Percentiles rank a stretch among this genome's conserved stretches.
Conservation (phyloP, 2,329 filamentous ascomycete genomes). For the Ascochyta koolunga region DNA sequence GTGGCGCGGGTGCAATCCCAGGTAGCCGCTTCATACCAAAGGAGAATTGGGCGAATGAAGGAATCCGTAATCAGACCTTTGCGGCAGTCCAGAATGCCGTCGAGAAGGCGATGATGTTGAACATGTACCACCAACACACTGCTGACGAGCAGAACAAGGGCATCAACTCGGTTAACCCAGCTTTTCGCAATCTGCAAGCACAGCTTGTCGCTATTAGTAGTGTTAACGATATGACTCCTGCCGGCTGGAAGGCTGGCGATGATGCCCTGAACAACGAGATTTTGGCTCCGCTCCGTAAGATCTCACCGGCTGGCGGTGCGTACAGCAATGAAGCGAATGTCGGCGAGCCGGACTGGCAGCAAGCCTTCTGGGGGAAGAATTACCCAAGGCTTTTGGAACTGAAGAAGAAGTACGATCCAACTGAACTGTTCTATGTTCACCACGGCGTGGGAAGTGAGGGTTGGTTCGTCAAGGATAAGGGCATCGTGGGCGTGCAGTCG, state of each 20-base stretch:
- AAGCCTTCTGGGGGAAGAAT: slow-evolving; percentile 49
- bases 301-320: slow-evolving; percentile 36
- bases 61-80: slow-evolving; percentile 35
- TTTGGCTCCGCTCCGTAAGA: slow-evolving; percentile 31
- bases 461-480: slow-evolving; percentile 37
- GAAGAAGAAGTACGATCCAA: slow-evolving; percentile 41
- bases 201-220: slow-evolving; percentile 32
- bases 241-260: slow-evolving; percentile 28
- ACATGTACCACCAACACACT: slow-evolving; percentile 36
- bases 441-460: slow-evolving; percentile 41
- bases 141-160: slow-evolving; percentile 24
- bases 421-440: slow-evolving; percentile 42
- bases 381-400: slow-evolving; percentile 34
- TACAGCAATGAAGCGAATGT: slow-evolving; percentile 51
- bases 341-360: slow-evolving; percentile 49
- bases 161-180: slow-evolving; percentile 39
- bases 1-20: slow-evolving; percentile 37
- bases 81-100: slow-evolving; percentile 30
- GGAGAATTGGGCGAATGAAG: slow-evolving; percentile 36
- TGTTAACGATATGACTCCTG: slow-evolving; percentile 26
- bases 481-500: slow-evolving; percentile 39
- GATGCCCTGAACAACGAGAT: slow-evolving; percentile 29
- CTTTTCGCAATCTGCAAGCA: slow-evolving; percentile 35
- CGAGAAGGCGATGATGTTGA: slow-evolving; percentile 28
- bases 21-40: slow-evolving; percentile 46